Percentiles rank a stretch among this genome's conserved stretches.
phyloP scores from a whole-genome alignment of 1,284 basidiomycete species.

The Pseudozyma hubeiensis region DNA sequence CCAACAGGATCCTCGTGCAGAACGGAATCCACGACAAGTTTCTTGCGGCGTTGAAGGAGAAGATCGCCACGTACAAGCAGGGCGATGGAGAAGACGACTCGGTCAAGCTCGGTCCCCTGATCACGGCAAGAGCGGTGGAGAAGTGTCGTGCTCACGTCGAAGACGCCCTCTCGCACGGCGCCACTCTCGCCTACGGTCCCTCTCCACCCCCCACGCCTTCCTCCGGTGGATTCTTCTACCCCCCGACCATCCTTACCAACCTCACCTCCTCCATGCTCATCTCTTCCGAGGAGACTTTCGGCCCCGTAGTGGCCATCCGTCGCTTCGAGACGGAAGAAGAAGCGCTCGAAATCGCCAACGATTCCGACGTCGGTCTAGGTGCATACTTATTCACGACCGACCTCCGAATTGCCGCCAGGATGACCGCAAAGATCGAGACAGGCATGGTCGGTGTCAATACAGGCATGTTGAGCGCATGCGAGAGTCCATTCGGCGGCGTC shows the following conservation, averaged over 20 bases:
- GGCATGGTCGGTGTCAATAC: conserved; percentile 59
- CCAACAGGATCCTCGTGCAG: conserved; percentile 51
- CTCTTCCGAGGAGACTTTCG: conserved; percentile 59
- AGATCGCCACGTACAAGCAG: conserved; percentile 36
- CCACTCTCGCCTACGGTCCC: conserved; percentile 37
- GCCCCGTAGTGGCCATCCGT: conserved; percentile 54
- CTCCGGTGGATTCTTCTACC: conserved; percentile 51
- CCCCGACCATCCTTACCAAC: conserved; percentile 57
- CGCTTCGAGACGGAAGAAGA: conserved; percentile 57
- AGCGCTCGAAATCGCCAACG: conserved; percentile 46
- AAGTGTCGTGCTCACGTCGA: conserved; percentile 41
- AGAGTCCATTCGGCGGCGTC: conserved; percentile 42
- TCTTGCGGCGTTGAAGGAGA: conserved; percentile 18
- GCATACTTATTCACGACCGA: conserved; percentile 54
- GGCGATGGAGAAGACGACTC: conserved; percentile 46
- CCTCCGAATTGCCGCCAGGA: conserved; percentile 30
- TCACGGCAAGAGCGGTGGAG: conserved; percentile 41
- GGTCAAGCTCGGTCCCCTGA: conserved; percentile 35
- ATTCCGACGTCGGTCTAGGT: conserved; percentile 48
- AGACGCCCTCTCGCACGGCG: conserved; percentile 38
- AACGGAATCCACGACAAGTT: conserved; percentile 45
- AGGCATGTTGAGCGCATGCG: conserved; percentile 46
- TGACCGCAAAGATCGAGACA: conserved; percentile 42
- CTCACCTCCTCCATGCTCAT: conserved; percentile 52
- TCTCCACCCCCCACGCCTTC: conserved; percentile 1